Evolutionary conservation across 331 rosid species (phyloP).

Genomic region (Arachis monticola): DNA sequence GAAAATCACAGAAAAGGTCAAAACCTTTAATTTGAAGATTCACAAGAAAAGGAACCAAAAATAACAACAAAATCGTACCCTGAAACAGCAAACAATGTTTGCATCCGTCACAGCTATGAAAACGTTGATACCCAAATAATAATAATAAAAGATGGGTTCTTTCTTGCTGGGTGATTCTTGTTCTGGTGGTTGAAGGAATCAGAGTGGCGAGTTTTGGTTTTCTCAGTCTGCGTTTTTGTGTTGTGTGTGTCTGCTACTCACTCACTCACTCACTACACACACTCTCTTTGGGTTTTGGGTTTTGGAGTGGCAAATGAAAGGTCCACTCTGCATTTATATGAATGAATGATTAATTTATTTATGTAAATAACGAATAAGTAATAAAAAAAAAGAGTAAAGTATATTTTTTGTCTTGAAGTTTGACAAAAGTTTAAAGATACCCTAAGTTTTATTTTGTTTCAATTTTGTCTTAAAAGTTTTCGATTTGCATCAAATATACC

Average conservation of each 20-base stretch:
- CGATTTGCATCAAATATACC: too few relatives aligned
- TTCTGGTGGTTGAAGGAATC: not conserved
- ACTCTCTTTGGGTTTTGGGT: constrained; percentile 39
- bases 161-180: not conserved
- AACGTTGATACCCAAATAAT: not conserved
- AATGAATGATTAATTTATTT: too few relatives aligned
- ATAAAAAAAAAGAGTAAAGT: too few relatives aligned
- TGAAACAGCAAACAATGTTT: too few relatives aligned
- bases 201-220: not conserved
- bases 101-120: not conserved
- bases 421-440: too few relatives aligned
- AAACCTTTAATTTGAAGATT: not conserved
- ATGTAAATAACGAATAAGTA: too few relatives aligned
- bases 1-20: constrained; percentile 21
- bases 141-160: not conserved
- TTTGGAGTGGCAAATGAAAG: constrained; percentile 14
- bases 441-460: too few relatives aligned
- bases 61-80: constrained; percentile 31
- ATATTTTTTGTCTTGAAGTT: too few relatives aligned
- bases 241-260: not conserved
- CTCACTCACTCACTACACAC: constrained; percentile 29
- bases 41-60: not conserved
- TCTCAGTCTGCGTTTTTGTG: not conserved
- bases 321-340: not conserved
- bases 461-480: too few relatives aligned